These are phyloP conservation scores for Triticum aestivum DNA, from an alignment of 176 grass and related monocot genomes.

Conservation along the genomic window IWGSC_CS_RefSeq_v2.1 NC_057804.1:667970739-667971238, in stretches of 20 bases:
- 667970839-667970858: constrained; percentile 60
- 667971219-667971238: not conserved
- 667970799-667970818: constrained; percentile 51
- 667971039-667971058: constrained; percentile 54
- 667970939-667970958: too few species aligned
- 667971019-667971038: not conserved
- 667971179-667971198: constrained; percentile 15
- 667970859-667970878: not conserved
- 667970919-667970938: not conserved
- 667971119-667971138: not conserved
- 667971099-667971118: not conserved
- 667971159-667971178: not conserved
- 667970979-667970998: not conserved
- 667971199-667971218: not conserved
- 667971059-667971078: constrained; percentile 56
- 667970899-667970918: not conserved
- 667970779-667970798: constrained; percentile 63
- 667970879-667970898: too few species aligned
- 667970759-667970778: not conserved
- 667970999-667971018: not conserved
- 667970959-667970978: too few species aligned
- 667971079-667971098: constrained; percentile 33
- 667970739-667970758: constrained; percentile 21
- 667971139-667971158: not conserved
- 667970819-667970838: constrained; percentile 48